Evolutionary conservation across 257 asterid genomes (phyloP).

Genomic region (Solanum appendiculatum): DNA sequence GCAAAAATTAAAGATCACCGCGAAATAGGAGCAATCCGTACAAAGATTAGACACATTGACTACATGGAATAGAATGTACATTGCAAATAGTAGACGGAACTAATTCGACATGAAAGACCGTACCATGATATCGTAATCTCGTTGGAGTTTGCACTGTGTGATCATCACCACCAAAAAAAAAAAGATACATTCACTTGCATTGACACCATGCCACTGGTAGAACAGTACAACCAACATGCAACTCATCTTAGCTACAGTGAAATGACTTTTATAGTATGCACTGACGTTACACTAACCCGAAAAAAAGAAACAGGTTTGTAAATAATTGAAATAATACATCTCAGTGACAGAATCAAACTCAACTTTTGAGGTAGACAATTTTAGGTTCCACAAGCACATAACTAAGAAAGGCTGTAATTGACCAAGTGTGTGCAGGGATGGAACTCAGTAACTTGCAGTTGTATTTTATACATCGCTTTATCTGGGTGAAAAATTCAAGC

Average conservation of each 20-base stretch:
- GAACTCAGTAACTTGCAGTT: not conserved
- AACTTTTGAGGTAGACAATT: not conserved
- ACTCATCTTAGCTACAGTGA: not conserved
- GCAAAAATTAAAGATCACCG: no score
- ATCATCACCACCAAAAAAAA: not conserved
- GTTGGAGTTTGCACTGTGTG: not conserved
- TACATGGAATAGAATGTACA: not conserved
- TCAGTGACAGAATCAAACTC: not conserved
- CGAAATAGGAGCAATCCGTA: not conserved
- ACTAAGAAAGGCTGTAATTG: not conserved
- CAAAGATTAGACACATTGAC: not conserved
- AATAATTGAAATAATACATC: not conserved
- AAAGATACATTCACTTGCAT: not conserved
- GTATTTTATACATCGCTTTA: not conserved
- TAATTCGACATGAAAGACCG: not conserved
- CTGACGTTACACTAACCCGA: not conserved
- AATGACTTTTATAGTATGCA: not conserved
- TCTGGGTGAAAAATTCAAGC: constrained; percentile 17
- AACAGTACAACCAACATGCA: not conserved
- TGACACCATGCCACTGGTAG: not conserved
- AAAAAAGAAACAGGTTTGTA: not conserved
- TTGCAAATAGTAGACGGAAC: not conserved
- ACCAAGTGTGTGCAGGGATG: not conserved
- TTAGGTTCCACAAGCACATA: not conserved
- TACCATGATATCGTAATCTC: not conserved